phyloP scores from a whole-genome alignment of 2,329 filamentous ascomycete genomes.

The Clathrospora elynae region DNA sequence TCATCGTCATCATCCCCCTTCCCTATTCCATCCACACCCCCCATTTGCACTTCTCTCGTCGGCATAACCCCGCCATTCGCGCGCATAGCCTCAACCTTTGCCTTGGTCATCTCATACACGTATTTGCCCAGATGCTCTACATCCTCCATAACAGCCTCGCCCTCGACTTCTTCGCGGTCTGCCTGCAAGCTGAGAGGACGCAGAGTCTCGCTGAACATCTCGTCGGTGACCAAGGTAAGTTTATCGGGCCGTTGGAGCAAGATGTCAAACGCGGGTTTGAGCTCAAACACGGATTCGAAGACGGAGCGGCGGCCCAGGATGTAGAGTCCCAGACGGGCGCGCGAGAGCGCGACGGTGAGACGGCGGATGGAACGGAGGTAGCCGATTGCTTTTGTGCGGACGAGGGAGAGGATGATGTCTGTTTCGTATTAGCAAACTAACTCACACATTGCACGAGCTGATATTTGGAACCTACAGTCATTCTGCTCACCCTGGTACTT shows the following conservation, averaged over 20 bases:
- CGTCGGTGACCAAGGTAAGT: constrained; percentile 78
- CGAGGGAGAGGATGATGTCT: constrained; percentile 94
- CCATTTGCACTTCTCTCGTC: constrained; percentile 46
- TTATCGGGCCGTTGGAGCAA: constrained; percentile 80
- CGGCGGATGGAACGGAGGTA: constrained; percentile 93
- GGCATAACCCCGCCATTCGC: constrained; percentile 44
- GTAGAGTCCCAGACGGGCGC: constrained; percentile 88
- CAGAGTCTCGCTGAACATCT: constrained; percentile 74
- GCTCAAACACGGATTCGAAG: constrained; percentile 86
- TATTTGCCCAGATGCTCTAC: constrained; percentile 96
- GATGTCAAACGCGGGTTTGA: constrained; percentile 82
- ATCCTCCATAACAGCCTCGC: constrained; percentile 75
- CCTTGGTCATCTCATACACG: constrained; percentile 92
- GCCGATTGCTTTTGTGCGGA: constrained; percentile 83
- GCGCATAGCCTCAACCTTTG: constrained; percentile 65
- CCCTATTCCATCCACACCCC: constrained; percentile 37
- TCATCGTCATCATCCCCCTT: constrained; percentile 34
- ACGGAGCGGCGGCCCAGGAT: constrained; percentile 85
- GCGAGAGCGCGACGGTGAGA: constrained; percentile 90
- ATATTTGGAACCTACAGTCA: constrained; percentile 92
- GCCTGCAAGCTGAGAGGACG: constrained; percentile 52
- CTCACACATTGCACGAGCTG: constrained; percentile 99
- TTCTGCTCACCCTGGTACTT: constrained; percentile 99
- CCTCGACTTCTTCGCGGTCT: constrained; percentile 52
- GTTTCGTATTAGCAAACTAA: constrained; percentile 57